Evolutionary conservation across 2,329 filamentous ascomycete genomes (phyloP).

Genomic region (Xylaria sp.): DNA sequence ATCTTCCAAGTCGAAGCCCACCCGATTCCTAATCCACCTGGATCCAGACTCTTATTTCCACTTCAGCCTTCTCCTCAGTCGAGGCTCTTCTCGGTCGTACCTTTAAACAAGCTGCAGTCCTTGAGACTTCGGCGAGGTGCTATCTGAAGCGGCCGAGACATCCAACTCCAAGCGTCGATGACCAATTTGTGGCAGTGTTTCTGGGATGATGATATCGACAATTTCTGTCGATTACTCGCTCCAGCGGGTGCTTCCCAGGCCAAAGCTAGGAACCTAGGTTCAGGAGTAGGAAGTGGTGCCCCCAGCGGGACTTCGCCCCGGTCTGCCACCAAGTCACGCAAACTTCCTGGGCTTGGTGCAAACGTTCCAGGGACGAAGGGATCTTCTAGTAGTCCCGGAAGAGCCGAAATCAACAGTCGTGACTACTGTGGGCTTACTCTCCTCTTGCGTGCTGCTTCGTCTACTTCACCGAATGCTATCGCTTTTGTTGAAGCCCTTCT

Average conservation of each 20-base stretch:
- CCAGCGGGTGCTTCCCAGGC: conserved; percentile 55
- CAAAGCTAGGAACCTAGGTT: conserved; percentile 47
- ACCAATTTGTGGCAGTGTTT: conserved; percentile 80
- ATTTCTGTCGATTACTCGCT: conserved; percentile 82
- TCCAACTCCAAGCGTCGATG: conserved; percentile 40
- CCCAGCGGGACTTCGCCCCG: conserved; percentile 47
- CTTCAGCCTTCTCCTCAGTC: conserved; percentile 17
- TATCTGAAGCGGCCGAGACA: conserved; percentile 56
- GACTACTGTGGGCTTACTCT: conserved; percentile 78
- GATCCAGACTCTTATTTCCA: conserved; percentile 13
- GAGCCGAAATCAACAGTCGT: conserved; percentile 75
- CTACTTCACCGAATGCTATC: conserved; percentile 60
- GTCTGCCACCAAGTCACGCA: conserved; percentile 45
- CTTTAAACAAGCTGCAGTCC: conserved; percentile 94
- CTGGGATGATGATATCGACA: conserved; percentile 95
- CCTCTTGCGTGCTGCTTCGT: conserved; percentile 78
- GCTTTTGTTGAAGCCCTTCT: conserved; percentile 75
- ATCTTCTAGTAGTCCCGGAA: conserved; percentile 38
- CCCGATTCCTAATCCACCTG: neutral
- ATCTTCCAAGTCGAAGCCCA: neutral
- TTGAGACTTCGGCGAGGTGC: conserved; percentile 76
- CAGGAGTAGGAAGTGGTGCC: conserved; percentile 38
- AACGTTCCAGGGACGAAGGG: conserved; percentile 41
- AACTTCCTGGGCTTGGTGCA: conserved; percentile 46
- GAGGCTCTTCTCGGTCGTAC: conserved; percentile 43